Conservation (phyloP, 2,329 filamentous ascomycete species). For the Talaromyces sp. region DNA sequence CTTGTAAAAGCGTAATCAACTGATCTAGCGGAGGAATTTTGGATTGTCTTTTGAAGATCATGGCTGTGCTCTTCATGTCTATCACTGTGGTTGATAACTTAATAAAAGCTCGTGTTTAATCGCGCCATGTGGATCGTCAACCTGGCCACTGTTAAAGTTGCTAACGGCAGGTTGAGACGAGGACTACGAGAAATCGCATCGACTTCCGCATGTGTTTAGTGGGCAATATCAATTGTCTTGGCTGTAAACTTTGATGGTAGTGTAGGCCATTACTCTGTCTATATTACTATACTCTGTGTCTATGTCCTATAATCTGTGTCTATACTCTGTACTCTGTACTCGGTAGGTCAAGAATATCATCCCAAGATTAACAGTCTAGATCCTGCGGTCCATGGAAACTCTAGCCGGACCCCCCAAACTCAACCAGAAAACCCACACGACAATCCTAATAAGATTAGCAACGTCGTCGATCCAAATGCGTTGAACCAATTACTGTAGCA, state of each 20-base stretch:
- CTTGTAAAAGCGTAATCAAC: not conserved
- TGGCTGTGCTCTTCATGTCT: not conserved
- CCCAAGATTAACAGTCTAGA: not conserved
- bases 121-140: not conserved
- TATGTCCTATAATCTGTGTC: too few species aligned
- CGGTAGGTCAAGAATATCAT: too few species aligned
- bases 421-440: not conserved
- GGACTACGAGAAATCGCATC: not conserved
- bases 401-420: not conserved
- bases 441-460: not conserved
- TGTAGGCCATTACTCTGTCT: too few species aligned
- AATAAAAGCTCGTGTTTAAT: not conserved
- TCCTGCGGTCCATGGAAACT: not conserved
- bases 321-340: too few species aligned
- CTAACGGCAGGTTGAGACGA: not conserved
- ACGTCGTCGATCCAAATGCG: not conserved
- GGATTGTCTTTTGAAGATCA: not conserved
- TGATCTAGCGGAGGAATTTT: not conserved
- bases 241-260: not conserved
- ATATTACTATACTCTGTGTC: too few species aligned
- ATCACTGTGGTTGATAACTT: not conserved
- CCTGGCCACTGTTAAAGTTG: not conserved
- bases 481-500: not conserved
- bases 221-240: not conserved
- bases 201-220: not conserved